These are phyloP conservation scores for Bacterosira constricta DNA, from an alignment of 108 stramenopile species.

Conservation along the genomic window DNA sequence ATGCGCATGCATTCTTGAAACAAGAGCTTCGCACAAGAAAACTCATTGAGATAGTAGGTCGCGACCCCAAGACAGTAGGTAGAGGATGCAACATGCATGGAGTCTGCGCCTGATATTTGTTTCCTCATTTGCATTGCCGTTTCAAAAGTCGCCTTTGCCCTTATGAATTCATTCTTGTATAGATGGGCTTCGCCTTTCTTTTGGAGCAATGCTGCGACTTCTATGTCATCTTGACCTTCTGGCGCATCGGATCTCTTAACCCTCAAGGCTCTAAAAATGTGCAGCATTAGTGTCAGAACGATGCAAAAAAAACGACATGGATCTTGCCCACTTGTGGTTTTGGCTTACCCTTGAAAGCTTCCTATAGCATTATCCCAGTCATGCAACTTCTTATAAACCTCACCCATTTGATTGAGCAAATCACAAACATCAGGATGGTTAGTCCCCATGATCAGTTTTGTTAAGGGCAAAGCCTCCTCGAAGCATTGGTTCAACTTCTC, in stretches of 20 bases:
- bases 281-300: too few species aligned
- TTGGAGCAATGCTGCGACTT: constrained; percentile 37
- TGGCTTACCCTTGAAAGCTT: constrained; percentile 52
- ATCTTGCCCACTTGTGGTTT: too few species aligned
- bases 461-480: constrained; percentile 54
- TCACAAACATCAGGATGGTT: constrained; percentile 36
- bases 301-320: too few species aligned
- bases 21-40: constrained; percentile 32
- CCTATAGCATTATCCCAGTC: constrained; percentile 62
- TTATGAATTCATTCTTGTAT: constrained; percentile 41
- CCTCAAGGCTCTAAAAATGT: constrained; percentile 33
- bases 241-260: constrained; percentile 21
- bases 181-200: constrained; percentile 48
- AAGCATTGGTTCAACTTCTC: constrained; percentile 48
- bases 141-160: constrained; percentile 49
- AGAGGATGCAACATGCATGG: constrained; percentile 24
- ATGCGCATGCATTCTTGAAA: constrained; percentile 50
- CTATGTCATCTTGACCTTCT: constrained; percentile 21
- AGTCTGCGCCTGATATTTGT: constrained; percentile 25
- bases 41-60: constrained; percentile 37
- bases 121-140: constrained; percentile 38
- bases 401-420: constrained; percentile 51
- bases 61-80: constrained; percentile 51
- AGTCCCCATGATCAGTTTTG: constrained; percentile 44
- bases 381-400: constrained; percentile 45